Percentiles rank a stretch among this genome's conserved stretches.
These are phyloP conservation scores for Haplosporangium gracile DNA, from an alignment of 192 early-diverging fungal genomes.

Conservation along the genomic window DNA sequence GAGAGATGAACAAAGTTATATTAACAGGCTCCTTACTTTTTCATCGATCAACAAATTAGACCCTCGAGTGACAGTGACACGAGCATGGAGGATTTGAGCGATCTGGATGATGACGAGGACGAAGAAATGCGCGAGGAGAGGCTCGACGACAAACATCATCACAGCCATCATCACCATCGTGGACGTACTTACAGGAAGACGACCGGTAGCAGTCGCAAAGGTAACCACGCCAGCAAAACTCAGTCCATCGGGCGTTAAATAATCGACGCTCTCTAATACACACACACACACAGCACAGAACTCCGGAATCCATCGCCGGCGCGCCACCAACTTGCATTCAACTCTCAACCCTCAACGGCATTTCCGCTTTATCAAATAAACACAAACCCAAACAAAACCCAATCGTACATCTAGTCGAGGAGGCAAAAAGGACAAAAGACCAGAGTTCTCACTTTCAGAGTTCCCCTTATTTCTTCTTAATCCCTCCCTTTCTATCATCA, in stretches of 20 bases:
- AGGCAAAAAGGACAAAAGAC: conserved; percentile 7
- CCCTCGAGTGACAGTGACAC: conserved; percentile 53
- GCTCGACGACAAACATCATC: not conserved
- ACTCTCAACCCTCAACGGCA: not conserved
- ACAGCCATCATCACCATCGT: not conserved
- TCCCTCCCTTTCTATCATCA: not conserved
- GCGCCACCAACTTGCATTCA: conserved; percentile 14
- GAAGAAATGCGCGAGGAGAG: conserved; percentile 27
- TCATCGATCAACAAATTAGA: conserved; percentile 18
- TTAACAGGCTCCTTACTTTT: not conserved
- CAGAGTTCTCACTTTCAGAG: conserved; percentile 11
- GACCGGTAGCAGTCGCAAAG: conserved; percentile 33
- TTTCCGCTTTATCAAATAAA: conserved; percentile 4
- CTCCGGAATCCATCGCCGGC: not conserved
- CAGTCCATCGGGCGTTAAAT: conserved; percentile 4
- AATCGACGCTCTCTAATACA: not conserved
- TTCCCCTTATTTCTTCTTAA: conserved; percentile 2
- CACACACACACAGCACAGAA: not conserved
- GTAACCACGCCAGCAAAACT: conserved; percentile 21
- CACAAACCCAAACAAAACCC: not conserved
- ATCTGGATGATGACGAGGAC: conserved; percentile 34
- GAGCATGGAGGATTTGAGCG: conserved; percentile 40
- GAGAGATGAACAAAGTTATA: not conserved
- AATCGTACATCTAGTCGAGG: not conserved
- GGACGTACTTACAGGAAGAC: conserved; percentile 21